Conservation (phyloP, 2,329 filamentous ascomycete genomes). For the Hymenoscyphus fructigenus region DNA sequence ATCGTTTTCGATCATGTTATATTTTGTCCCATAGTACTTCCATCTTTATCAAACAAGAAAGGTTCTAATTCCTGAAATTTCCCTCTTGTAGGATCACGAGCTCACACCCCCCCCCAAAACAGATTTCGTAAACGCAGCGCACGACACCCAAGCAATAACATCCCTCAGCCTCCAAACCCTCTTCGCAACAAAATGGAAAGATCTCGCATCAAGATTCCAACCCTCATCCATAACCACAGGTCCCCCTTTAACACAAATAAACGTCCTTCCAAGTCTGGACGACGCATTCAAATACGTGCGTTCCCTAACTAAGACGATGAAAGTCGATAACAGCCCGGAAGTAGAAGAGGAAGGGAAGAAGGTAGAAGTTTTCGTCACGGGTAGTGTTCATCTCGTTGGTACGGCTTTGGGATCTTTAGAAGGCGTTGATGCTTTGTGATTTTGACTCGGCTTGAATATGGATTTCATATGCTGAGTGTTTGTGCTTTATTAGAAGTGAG, state of each 20-base stretch:
- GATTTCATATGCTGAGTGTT: background rate
- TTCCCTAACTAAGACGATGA: background rate
- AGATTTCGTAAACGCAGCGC: constrained; percentile 57
- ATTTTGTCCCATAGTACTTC: constrained; percentile 75
- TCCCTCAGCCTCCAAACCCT: constrained; percentile 65
- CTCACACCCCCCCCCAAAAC: background rate
- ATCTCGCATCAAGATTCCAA: background rate
- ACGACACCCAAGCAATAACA: constrained; percentile 41
- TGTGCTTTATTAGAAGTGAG: too few relatives aligned
- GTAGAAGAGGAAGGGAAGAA: constrained; percentile 21
- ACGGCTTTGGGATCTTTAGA: constrained; percentile 73
- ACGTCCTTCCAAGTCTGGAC: constrained; percentile 50
- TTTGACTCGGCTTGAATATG: too few relatives aligned
- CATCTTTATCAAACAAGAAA: constrained; percentile 50
- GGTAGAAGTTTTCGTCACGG: constrained; percentile 49
- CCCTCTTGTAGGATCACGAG: background rate
- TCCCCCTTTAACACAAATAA: constrained; percentile 8
- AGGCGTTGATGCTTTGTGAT: constrained; percentile 28
- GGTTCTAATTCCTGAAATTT: constrained; percentile 26
- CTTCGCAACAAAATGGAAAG: constrained; percentile 39
- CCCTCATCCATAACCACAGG: background rate
- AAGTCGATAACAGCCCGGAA: constrained; percentile 15
- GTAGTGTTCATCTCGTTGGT: constrained; percentile 63
- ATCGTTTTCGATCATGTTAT: constrained; percentile 68
- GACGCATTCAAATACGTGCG: constrained; percentile 48